phyloP scores from a whole-genome alignment of 1,139 yeast species.

The Yamadazyma membranifaciens region DNA sequence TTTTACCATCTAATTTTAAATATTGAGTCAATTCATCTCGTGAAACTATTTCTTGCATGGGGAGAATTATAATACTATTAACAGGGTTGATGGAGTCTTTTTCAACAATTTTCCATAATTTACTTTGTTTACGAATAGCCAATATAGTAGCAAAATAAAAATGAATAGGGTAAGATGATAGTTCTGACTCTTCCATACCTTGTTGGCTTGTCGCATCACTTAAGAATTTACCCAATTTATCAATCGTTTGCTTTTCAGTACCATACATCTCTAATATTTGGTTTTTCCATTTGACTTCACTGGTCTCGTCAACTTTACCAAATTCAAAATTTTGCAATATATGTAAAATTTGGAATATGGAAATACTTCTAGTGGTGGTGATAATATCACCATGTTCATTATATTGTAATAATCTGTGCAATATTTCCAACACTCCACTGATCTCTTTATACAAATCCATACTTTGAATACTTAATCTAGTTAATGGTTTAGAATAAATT shows the following conservation, averaged over 20 bases:
- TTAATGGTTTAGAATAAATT: conserved; percentile 28
- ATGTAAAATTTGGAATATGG: conserved; percentile 47
- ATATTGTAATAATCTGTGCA: conserved; percentile 56
- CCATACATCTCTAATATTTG: not conserved
- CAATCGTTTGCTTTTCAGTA: not conserved
- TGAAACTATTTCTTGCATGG: conserved; percentile 29
- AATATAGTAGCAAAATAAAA: conserved; percentile 45
- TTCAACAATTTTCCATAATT: conserved; percentile 41
- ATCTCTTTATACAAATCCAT: conserved; percentile 31
- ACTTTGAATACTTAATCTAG: conserved; percentile 30
- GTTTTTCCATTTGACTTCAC: not conserved
- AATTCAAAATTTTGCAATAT: conserved; percentile 20
- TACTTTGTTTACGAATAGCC: conserved; percentile 47
- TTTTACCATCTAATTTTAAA: conserved; percentile 19
- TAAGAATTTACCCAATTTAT: conserved; percentile 16
- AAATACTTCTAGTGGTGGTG: conserved; percentile 45
- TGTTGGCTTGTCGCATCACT: not conserved
- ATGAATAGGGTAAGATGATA: conserved; percentile 14
- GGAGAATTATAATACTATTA: conserved; percentile 46
- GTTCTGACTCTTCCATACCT: not conserved
- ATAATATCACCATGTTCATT: conserved; percentile 37
- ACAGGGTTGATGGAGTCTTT: conserved; percentile 36
- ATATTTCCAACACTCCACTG: conserved; percentile 44
- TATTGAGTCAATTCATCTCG: conserved; percentile 8
- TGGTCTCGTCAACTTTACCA: not conserved